phyloP scores from a whole-genome alignment of 2,329 filamentous ascomycete species.

The Curvularia eragrostidis region DNA sequence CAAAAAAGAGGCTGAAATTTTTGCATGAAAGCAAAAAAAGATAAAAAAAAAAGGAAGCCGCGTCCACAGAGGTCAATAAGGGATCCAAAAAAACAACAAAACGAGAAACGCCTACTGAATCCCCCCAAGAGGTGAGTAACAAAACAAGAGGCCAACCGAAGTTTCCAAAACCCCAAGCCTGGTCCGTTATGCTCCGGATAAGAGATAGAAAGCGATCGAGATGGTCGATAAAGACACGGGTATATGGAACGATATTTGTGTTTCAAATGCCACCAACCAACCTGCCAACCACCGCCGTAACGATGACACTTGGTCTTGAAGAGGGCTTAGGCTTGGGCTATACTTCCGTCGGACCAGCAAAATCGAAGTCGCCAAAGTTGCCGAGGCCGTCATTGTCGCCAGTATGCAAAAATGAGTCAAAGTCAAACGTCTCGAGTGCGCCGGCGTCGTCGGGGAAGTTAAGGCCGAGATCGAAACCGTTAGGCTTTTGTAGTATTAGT shows the following conservation, averaged over 20 bases:
- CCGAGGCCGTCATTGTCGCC: conserved; percentile 53
- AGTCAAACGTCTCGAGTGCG: conserved; percentile 72
- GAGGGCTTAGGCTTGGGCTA: conserved; percentile 4
- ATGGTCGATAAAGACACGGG: conserved; percentile 10
- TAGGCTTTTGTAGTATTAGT: conserved; percentile 43
- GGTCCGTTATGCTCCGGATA: conserved; percentile 6
- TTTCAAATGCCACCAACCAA: conserved; percentile 5
- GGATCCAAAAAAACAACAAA: background rate
- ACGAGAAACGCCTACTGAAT: background rate
- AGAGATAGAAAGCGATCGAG: conserved; percentile 12
- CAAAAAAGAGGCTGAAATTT: background rate
- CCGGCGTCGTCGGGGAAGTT: conserved; percentile 61
- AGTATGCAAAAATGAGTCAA: conserved; percentile 70
- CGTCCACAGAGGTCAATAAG: conserved; percentile 1
- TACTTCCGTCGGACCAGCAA: conserved; percentile 45
- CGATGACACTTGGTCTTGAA: background rate
- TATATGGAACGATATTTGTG: conserved; percentile 10
- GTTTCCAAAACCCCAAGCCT: conserved; percentile 8
- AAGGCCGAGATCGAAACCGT: conserved; percentile 50
- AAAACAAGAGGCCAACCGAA: conserved; percentile 7
- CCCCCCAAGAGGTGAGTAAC: background rate
- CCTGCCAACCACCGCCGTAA: background rate
- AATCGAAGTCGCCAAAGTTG: conserved; percentile 44
- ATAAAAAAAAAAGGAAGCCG: background rate
- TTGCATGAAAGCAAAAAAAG: background rate